Evolutionary conservation across 2,329 filamentous ascomycete species (phyloP), one percentile per base, ranked within the genome.

Genomic region (Laburnicola sp.): DNA sequence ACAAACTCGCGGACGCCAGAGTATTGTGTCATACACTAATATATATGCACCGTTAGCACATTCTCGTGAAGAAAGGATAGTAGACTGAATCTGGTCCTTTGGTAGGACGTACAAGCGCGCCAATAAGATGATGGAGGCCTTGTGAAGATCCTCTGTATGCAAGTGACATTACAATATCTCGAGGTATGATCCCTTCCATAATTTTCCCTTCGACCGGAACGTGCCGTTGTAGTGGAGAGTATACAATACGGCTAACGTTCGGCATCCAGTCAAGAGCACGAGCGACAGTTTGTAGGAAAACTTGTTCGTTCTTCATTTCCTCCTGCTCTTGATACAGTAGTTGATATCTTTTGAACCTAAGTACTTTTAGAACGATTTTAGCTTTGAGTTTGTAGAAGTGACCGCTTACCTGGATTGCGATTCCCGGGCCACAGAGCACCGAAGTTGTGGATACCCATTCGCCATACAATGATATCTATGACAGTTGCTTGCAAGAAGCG

Each of bases 101-200:
- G 6, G 10, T 30, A 10, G 10, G 6, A 30, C 28, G 28, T 30
- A 30, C 28, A 16, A 70, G 32, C 2, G 65, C 68, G 0, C 56
- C 62, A 25, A 71, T 64, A 1, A 71, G 48, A 27, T 64, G 58
- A 44, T 65, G 65, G 39, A 70, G 63, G 8, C 65, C 62, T 31
- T 65, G 61, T 6, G 63, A 40, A 2, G 41, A 35, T 11, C 3
- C 21, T 35, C 6, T 7, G 21, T 38, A 16, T n/a, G 26, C 9
- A 1, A 21, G 11, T 25, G 51, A 22, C 25, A 31, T 30, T 32
- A 4, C 11, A 11, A 32, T 37, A 43, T 3, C n/a, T n/a, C 32
- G 43, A 28, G 64, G 62, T n/a, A 69, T 38, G 3, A 69, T 36
- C 25, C 63, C 59, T 38, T 53, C 54, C 50, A 65, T 48, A 2